A percentile compares a stretch with the other conserved stretches of the same genome.
These are phyloP conservation scores for Phlebopus sp. DNA, from an alignment of 1,284 basidiomycete genomes.

Conservation along the genomic window DNA sequence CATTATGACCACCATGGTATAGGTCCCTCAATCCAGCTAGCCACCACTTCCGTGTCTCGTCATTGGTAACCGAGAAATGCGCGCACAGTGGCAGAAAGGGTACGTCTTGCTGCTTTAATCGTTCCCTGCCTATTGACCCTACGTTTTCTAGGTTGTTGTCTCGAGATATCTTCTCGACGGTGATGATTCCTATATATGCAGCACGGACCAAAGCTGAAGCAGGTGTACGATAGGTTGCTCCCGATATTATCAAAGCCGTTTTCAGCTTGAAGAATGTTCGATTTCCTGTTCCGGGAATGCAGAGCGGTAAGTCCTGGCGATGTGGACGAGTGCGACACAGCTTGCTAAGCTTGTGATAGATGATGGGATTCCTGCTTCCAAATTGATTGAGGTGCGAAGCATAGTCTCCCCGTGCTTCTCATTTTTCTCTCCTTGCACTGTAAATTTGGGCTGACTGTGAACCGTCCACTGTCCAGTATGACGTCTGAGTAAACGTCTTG, in stretches of 20 bases:
- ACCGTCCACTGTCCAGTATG: no score
- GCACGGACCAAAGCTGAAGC: not conserved
- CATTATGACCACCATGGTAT: not conserved
- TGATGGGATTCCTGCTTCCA: conserved; percentile 18
- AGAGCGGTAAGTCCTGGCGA: conserved; percentile 15
- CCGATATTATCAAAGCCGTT: conserved; percentile 18
- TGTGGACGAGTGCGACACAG: not conserved
- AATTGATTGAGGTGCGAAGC: not conserved
- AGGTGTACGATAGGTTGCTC: conserved; percentile 19
- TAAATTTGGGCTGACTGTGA: no score
- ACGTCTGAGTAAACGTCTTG: no score
- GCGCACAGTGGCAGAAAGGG: conserved; percentile 20
- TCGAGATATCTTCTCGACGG: conserved; percentile 25
- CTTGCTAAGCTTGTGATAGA: conserved; percentile 10
- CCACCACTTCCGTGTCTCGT: not conserved
- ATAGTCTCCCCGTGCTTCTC: no score
- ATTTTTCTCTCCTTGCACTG: no score
- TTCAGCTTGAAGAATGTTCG: conserved; percentile 18
- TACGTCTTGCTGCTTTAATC: conserved; percentile 1
- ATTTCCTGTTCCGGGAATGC: conserved; percentile 10
- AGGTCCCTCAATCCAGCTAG: conserved; percentile 10
- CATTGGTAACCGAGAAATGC: conserved; percentile 13
- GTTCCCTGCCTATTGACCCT: not conserved
- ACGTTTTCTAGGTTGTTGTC: conserved; percentile 24
- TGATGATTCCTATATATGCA: not conserved